phyloP scores from a whole-genome alignment of 2,329 filamentous ascomycete species.

The Fusarium armeniacum region DNA sequence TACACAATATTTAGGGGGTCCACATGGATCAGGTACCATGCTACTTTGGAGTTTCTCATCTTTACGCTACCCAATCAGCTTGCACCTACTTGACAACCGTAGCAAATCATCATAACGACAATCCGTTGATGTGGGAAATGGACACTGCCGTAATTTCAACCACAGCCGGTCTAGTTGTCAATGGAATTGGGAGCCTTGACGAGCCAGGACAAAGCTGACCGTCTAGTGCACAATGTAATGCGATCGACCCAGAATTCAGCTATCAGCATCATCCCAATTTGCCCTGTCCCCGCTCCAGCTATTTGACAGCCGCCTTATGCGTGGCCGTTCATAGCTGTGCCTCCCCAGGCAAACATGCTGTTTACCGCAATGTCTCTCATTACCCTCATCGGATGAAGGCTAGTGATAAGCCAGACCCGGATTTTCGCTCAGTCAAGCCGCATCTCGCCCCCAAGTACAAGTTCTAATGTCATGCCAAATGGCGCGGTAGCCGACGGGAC shows the following conservation, averaged over 20 bases:
- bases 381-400: not conserved
- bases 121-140: conserved; percentile 5
- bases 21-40: conserved; percentile 24
- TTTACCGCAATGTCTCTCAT: conserved; percentile 17
- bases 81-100: conserved; percentile 2
- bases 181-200: conserved; percentile 34
- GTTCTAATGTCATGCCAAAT: conserved; percentile 9
- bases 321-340: conserved; percentile 35
- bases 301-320: conserved; percentile 36
- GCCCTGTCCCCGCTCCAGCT: conserved; percentile 38
- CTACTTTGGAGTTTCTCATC: conserved; percentile 25
- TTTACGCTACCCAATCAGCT: conserved; percentile 17
- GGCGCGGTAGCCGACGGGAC: conserved; percentile 24
- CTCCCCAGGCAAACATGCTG: conserved; percentile 15
- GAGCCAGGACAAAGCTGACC: conserved; percentile 6
- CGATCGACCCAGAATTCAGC: conserved; percentile 44
- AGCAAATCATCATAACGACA: conserved; percentile 19
- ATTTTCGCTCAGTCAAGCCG: conserved; percentile 4
- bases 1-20: conserved; percentile 12
- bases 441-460: conserved; percentile 4
- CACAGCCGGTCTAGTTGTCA: conserved; percentile 18
- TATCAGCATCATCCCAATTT: conserved; percentile 33
- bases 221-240: conserved; percentile 33
- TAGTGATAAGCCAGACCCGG: conserved; percentile 8
- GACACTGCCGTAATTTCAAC: conserved; percentile 18